Evolutionary conservation across 2,329 filamentous ascomycete species (phyloP), one percentile per base, ranked within the genome.

Genomic region (Cercospora nicotianae): DNA sequence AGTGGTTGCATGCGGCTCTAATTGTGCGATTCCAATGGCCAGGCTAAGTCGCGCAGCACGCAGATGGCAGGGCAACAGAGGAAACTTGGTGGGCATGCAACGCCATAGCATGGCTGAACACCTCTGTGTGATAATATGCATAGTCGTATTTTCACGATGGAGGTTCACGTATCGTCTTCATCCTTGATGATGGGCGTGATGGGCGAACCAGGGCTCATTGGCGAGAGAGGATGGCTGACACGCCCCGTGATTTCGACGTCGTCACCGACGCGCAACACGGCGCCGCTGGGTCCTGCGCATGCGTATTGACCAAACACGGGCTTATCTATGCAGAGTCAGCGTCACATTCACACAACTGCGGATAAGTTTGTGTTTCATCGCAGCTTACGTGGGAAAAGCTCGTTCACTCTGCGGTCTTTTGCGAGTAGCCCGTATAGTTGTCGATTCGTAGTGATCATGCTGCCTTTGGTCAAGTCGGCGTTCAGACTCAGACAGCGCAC

Each of bases 161-260:
- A 53, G 2, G 5, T 9, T 59, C 62, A 64, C 18, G 62, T 64
- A 36, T 64, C 51, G 36, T 58, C 51, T 18, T 60, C 64, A 2
- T 68, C 66, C 12, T 64, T 57, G 3, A 60, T 23, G 33, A 70
- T 65, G 18, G 68, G 68, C 31, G 65, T 70, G 26, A 70, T 70
- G 3, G 68, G 68, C 8, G 68, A 84, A 8, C 83, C 83, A 68
- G 81, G 80, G 42, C 78, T 81, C 69, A 83, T 83, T 1, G 73
- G 72, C 5, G 72, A 70, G 12, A 65, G 58, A 16, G 68, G 65
- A 30, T 62, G 63, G 58, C 66, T 70, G 36, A 73, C 67, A 3
- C 74, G 69, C 39, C 74, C 73, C 2, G 74, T 75, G 31, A 78
- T 69, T 18, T 75, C 69, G 13, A 78, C 76, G 36, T 77, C 74